A percentile compares a stretch with the other conserved stretches of the same genome.
These are phyloP conservation scores for Candida glucosophila DNA, from an alignment of 1,139 yeast genomes.

Conservation along the genomic window DNA sequence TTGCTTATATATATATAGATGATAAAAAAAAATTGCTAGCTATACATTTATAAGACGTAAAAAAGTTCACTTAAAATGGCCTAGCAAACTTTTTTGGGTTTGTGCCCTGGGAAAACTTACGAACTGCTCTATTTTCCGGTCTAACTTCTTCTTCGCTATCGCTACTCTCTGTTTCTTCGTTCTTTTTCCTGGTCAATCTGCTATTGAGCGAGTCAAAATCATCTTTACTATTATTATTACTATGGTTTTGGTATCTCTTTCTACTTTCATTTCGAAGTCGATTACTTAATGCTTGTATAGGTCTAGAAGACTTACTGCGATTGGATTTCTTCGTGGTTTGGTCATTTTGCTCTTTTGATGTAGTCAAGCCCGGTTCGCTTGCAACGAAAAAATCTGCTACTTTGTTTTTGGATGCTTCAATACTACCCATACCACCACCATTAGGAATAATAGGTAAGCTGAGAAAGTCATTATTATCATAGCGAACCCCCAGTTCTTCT, in stretches of 20 bases:
- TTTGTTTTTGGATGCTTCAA: slow-evolving; percentile 6
- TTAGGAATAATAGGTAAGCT: slow-evolving; percentile 37
- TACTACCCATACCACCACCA: slow-evolving; percentile 21
- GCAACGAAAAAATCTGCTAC: slow-evolving; percentile 26
- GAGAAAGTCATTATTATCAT: slow-evolving; percentile 17
- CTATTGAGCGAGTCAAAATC: slow-evolving; percentile 1
- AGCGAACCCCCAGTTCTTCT: too few species aligned
- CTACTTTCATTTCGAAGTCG: slow-evolving; percentile 30
- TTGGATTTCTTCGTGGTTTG: slow-evolving; percentile 4
- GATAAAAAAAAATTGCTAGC: slow-evolving; percentile 1
- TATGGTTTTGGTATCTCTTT: background rate
- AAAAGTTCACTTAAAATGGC: slow-evolving; percentile 11
- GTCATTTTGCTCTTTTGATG: slow-evolving; percentile 1
- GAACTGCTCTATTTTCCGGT: slow-evolving; percentile 9
- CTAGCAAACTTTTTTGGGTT: slow-evolving; percentile 10
- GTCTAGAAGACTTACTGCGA: slow-evolving; percentile 13
- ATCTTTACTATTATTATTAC: background rate
- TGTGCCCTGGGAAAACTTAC: slow-evolving; percentile 7
- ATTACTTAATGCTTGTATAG: slow-evolving; percentile 39
- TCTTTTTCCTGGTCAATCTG: background rate
- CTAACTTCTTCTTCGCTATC: slow-evolving; percentile 10
- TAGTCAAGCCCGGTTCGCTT: slow-evolving; percentile 7
- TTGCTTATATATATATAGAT: background rate
- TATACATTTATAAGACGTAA: slow-evolving; percentile 1
- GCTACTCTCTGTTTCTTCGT: slow-evolving; percentile 1